phyloP scores from a whole-genome alignment of 495 filamentous ascomycete genomes.

The Podospora pseudocomata region DNA sequence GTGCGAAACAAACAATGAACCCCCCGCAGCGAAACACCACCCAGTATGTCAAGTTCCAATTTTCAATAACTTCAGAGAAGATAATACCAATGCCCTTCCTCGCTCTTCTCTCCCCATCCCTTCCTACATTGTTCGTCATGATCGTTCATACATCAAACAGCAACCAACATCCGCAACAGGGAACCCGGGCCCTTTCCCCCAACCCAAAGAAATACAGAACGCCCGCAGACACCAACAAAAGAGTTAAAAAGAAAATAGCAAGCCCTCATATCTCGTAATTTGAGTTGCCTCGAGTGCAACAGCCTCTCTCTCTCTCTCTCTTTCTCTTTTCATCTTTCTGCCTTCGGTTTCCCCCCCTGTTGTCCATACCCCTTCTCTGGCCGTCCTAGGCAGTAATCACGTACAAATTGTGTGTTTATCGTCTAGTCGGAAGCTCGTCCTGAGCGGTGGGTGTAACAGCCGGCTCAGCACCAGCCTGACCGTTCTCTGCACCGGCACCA shows the following conservation, averaged over 20 bases:
- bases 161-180: not conserved
- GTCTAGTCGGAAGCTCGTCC: slow-evolving; percentile 64
- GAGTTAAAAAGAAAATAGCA: slow-evolving; percentile 3
- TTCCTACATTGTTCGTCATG: slow-evolving; percentile 4
- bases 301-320: not conserved
- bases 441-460: slow-evolving; percentile 22
- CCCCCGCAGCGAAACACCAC: not conserved
- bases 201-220: slow-evolving; percentile 6
- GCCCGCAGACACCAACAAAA: slow-evolving; percentile 8
- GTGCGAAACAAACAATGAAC: not conserved
- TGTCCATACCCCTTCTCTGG: not conserved
- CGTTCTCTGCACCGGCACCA: slow-evolving; percentile 11
- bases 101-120: not conserved
- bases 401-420: slow-evolving; percentile 27
- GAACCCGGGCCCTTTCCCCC: not conserved
- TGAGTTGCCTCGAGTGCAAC: not conserved
- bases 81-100: not conserved
- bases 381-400: not conserved
- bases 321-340: not conserved
- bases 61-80: not conserved
- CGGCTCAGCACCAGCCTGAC: slow-evolving; percentile 16
- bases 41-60: not conserved
- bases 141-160: slow-evolving; percentile 13
- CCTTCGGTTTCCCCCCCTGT: not conserved
- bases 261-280: not conserved